These are phyloP conservation scores for Colletotrichum plurivorum DNA, from an alignment of 2,329 filamentous ascomycete genomes.

Conservation along the genomic window DNA sequence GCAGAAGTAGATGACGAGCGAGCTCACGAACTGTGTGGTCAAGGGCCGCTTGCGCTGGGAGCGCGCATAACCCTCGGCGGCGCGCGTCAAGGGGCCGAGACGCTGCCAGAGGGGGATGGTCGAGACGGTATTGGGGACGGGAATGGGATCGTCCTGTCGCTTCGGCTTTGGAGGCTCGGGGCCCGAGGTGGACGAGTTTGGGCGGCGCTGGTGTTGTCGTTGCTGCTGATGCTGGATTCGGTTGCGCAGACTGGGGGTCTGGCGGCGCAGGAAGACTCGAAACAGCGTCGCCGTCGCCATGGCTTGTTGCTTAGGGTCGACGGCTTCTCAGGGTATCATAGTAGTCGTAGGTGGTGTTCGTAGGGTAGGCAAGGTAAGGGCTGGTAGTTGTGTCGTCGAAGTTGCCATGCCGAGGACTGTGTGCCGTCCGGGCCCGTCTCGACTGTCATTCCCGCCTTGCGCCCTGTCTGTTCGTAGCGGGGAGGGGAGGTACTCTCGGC, in stretches of 20 bases:
- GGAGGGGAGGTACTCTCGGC: too few species aligned
- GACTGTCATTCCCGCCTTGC: constrained; percentile 15
- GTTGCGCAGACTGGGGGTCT: constrained; percentile 43
- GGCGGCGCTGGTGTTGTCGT: constrained; percentile 43
- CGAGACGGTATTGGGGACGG: constrained; percentile 58
- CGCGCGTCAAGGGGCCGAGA: constrained; percentile 69
- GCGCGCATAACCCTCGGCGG: constrained; percentile 74
- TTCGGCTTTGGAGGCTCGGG: constrained; percentile 36
- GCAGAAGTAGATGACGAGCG: constrained; percentile 82
- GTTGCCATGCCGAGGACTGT: not conserved
- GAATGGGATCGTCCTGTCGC: constrained; percentile 53
- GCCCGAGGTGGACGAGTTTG: constrained; percentile 44
- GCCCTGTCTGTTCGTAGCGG: not conserved
- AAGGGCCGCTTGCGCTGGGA: constrained; percentile 81
- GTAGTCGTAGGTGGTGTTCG: not conserved
- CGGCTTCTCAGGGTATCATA: constrained; percentile 22
- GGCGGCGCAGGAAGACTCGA: constrained; percentile 47
- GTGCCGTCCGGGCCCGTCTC: constrained; percentile 11
- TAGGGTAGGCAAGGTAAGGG: not conserved
- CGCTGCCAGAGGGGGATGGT: constrained; percentile 67
- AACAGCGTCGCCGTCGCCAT: constrained; percentile 45
- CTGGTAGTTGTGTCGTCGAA: not conserved
- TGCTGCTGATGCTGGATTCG: constrained; percentile 31
- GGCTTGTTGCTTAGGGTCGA: constrained; percentile 1
- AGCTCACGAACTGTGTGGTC: constrained; percentile 82